Conservation (phyloP, 345 rosid genomes). For the Tarenaya hassleriana region DNA sequence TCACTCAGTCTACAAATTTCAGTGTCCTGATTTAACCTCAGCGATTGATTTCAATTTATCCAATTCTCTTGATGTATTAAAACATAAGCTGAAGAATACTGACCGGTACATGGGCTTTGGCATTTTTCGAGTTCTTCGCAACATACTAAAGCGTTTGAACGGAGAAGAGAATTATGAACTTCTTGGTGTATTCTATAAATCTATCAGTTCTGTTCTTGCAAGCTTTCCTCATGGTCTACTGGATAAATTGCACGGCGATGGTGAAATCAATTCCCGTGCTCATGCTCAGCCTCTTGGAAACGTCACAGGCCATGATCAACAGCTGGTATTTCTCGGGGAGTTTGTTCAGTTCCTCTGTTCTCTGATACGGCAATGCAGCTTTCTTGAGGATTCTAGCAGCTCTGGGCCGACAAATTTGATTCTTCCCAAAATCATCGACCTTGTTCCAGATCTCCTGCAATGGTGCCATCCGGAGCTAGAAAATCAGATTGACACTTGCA, state of each 20-base stretch:
- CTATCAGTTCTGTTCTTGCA: slow-evolving; percentile 39
- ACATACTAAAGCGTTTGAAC: slow-evolving; percentile 53
- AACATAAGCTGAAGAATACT: slow-evolving; percentile 40
- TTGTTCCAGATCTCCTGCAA: slow-evolving; percentile 52
- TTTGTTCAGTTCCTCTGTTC: slow-evolving; percentile 74
- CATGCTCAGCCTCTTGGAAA: slow-evolving; percentile 20
- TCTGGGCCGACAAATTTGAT: slow-evolving; percentile 30
- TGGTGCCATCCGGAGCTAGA: slow-evolving; percentile 56
- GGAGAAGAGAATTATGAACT: slow-evolving; percentile 43
- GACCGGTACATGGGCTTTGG: slow-evolving; percentile 52
- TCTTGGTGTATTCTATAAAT: slow-evolving; percentile 35
- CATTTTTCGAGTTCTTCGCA: slow-evolving; percentile 44
- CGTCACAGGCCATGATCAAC: slow-evolving; percentile 23
- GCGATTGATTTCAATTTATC: slow-evolving; percentile 13
- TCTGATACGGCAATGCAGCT: slow-evolving; percentile 38
- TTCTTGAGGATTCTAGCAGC: slow-evolving; percentile 28
- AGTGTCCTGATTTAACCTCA: slow-evolving; percentile 21
- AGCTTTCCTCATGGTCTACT: slow-evolving; percentile 46
- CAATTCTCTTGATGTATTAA: slow-evolving; percentile 30
- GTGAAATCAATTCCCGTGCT: slow-evolving; percentile 12
- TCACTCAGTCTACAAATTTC: slow-evolving; percentile 28
- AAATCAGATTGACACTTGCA: slow-evolving; percentile 21
- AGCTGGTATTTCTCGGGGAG: slow-evolving; percentile 46
- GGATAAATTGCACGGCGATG: slow-evolving; percentile 30
- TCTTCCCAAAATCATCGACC: slow-evolving; percentile 30